Percentiles rank a stretch among this genome's conserved stretches.
Conservation (phyloP, 2,329 filamentous ascomycete genomes). For the Myriosclerotinia scirpicola region DNA sequence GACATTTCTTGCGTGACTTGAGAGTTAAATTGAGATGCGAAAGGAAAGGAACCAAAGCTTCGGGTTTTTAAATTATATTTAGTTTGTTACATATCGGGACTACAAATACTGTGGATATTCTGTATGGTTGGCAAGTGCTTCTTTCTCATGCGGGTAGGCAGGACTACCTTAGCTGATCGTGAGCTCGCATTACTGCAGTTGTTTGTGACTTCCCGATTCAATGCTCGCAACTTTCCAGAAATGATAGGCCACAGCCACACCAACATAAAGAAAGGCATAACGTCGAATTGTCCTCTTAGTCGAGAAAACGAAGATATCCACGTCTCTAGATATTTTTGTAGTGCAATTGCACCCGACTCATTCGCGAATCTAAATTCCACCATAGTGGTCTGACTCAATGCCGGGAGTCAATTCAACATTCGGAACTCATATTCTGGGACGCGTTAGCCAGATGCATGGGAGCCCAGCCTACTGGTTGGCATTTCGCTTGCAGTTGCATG, state of each 20-base stretch:
- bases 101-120: not conserved
- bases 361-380: conserved; percentile 21
- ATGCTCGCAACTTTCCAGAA: not conserved
- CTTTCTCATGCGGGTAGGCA: conserved; percentile 11
- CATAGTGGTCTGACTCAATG: conserved; percentile 20
- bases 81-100: not conserved
- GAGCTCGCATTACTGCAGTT: conserved; percentile 1
- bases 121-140: not conserved
- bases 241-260: conserved; percentile 10
- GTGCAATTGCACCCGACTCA: not conserved
- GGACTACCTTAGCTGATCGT: not conserved
- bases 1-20: conserved; percentile 12
- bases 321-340: not conserved
- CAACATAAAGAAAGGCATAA: not conserved
- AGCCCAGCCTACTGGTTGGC: conserved; percentile 16
- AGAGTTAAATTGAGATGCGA: not conserved
- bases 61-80: conserved; percentile 5
- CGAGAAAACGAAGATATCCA: not conserved
- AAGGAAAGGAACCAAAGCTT: conserved; percentile 1
- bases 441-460: conserved; percentile 14
- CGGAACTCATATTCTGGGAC: conserved; percentile 12
- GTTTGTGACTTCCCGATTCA: not conserved
- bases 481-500: conserved; percentile 3
- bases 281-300: not conserved
- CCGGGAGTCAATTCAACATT: conserved; percentile 10